Base-by-base conservation (phyloP, 345 rosid genomes). In the Orychophragmus violaceus region DNA sequence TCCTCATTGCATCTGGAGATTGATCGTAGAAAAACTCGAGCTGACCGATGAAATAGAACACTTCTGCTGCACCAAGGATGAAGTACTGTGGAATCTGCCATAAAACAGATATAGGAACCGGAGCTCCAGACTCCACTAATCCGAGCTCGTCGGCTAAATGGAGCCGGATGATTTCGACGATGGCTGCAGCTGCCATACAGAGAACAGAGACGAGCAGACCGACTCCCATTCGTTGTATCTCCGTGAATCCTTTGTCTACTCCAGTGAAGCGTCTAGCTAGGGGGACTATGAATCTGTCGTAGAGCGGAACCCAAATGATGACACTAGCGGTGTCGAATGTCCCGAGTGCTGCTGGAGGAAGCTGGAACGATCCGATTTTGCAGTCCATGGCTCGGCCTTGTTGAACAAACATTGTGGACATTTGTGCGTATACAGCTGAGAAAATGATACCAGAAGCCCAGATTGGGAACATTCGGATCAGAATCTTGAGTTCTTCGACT, bases 71-170 rank as follows among this genome's bases (percentile, higher is more conserved):
- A 21, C 97, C 97, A 12, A 90, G 50, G 66, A 94, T 68, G 82
- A 85, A 87, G 57, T 82, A 94, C n/a, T 90, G 99, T 0, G 99
- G 99, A 11, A 85, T 78, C 63, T 94, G 99, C 99, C 97, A 94
- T 2, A 90, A 72, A 32, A 94, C 88, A 11, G 85, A 83, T 13
- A 92, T 70, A 2, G 98, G 98, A 23, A 90, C 91, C 0, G 91
- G 72, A 0, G 66, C 84, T 41, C 66, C 80, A 10, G 77, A 2
- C 36, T 85, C 86, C 1, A 74, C 80, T 68, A 93, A 49, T 19
- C 89, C 97, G 0, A 84, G 93, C 46, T 94, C 99, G n/a, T 66
- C 68, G 0, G 91, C 97, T 8, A 94, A 65, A 51, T 61, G 81
- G 55, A 90, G 76, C 39, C 99, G 80, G 49, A 71, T 72, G 37